A percentile compares a stretch with the other conserved stretches of the same genome.
phyloP scores from a whole-genome alignment of 169 alveolate species.

The Besnoitia besnoiti region DNA sequence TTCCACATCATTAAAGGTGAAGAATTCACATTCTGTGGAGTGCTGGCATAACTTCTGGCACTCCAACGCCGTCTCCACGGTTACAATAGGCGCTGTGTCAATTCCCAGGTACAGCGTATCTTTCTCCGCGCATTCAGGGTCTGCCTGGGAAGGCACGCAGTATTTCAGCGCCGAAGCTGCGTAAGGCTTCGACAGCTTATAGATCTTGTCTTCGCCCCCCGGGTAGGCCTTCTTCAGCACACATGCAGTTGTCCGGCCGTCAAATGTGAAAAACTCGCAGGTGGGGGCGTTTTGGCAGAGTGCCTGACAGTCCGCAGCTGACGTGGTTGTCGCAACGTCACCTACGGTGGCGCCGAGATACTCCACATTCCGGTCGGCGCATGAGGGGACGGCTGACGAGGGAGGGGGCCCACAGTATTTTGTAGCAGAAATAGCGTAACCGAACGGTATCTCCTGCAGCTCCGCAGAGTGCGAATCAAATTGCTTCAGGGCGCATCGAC shows the following conservation, averaged over 20 bases:
- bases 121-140: slow-evolving; percentile 30
- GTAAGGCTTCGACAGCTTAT: neutral
- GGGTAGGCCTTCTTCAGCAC: slow-evolving; percentile 29
- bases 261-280: slow-evolving; percentile 41
- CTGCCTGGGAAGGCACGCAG: neutral
- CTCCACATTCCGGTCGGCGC: slow-evolving; percentile 34
- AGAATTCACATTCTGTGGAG: slow-evolving; percentile 21
- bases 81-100: neutral
- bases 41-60: slow-evolving; percentile 51
- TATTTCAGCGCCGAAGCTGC: slow-evolving; percentile 35
- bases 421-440: neutral
- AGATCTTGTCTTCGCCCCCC: neutral
- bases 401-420: neutral
- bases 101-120: neutral
- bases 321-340: neutral
- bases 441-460: neutral
- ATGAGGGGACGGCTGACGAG: neutral
- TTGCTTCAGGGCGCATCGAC: neutral
- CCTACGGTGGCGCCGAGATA: slow-evolving; percentile 22
- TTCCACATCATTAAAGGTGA: neutral
- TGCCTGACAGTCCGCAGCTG: slow-evolving; percentile 35
- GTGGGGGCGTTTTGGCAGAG: neutral
- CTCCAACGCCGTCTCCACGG: slow-evolving; percentile 20
- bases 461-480: neutral
- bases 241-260: neutral